phyloP scores from a whole-genome alignment of 2,329 filamentous ascomycete genomes.

The Aspergillus sp. region DNA sequence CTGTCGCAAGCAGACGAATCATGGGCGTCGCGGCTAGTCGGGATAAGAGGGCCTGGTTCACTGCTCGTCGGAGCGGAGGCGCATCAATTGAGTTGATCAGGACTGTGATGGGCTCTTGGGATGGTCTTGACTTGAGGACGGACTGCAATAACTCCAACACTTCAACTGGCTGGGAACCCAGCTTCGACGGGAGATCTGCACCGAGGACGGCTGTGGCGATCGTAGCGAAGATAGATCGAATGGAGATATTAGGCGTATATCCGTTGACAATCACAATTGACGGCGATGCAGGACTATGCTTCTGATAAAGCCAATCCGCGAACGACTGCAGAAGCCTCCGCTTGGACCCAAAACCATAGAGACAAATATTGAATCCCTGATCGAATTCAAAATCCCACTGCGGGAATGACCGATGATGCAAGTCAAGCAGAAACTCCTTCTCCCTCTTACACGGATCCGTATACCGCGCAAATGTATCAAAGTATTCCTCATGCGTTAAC shows the following conservation, averaged over 20 bases:
- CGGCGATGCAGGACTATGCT: conserved; percentile 29
- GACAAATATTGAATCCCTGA: conserved; percentile 78
- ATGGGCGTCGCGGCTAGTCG: conserved; percentile 66
- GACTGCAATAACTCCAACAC: conserved; percentile 62
- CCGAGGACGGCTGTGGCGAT: conserved; percentile 57
- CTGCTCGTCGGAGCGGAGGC: conserved; percentile 62
- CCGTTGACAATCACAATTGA: conserved; percentile 82
- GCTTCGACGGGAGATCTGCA: conserved; percentile 38
- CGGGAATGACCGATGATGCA: conserved; percentile 75
- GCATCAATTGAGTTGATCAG: conserved; percentile 86
- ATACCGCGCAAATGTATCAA: conserved; percentile 58
- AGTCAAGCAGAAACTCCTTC: conserved; percentile 61
- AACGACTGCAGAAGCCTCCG: conserved; percentile 66
- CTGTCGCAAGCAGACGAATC: conserved; percentile 69
- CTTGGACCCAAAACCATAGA: conserved; percentile 93
- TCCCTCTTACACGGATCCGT: conserved; percentile 64
- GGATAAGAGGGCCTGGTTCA: conserved; percentile 65
- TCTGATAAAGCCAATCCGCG: conserved; percentile 60
- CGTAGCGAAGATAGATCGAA: conserved; percentile 46
- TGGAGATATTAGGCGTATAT: conserved; percentile 50
- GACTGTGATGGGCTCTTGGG: conserved; percentile 51
- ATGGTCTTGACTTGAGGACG: conserved; percentile 49
- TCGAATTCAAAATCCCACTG: conserved; percentile 91
- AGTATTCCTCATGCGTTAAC: conserved; percentile 89
- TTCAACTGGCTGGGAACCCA: conserved; percentile 59